Evolutionary conservation across 2,329 filamentous ascomycete genomes (phyloP), one percentile per base, ranked within the genome.

Genomic region (Cryphonectria carpinicola): DNA sequence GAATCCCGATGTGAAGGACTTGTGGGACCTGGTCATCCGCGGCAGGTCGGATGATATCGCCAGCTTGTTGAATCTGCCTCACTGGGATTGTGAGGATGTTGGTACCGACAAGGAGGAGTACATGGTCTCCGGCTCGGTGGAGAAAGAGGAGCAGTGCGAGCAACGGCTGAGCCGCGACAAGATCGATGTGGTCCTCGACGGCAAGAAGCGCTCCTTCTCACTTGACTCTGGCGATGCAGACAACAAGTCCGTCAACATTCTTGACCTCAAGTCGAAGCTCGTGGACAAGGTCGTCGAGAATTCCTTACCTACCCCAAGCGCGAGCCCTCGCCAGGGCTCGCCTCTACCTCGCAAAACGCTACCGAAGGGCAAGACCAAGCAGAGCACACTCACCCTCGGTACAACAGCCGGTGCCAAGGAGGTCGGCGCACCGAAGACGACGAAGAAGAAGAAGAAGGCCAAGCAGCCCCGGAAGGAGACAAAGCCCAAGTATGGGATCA

Each of bases 1-100:
- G 60, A 92, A 93, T 28, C 90, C 89, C 74, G 94, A 98, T 71
- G 91, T 98, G 73, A 95, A 95, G 78, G 92, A 97, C 73, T 94
- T 93, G 77, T 99, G 95, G 92, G 96, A 99, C 80, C 82, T 98
- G 72, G 89, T 98, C 25, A 92, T 99, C 49, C 90, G 90, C 74
- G 95, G 94, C 28, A 92, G 92, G 76, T 96, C 93, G 78, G 96
- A 99, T 79, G 90, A 94, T 74, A 92, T 99, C 54, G 96, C 96
- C 28, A 87, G 86, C 65, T 84, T 94, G 54, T 92, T 90, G 22
- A 88, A 88, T 32, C 80, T 92, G 37, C 88, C 89, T 5, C 86
- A 79, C 22, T 90, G 87, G 85, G 71, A 72, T n/a, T 70, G 69
- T 43, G 85, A 91, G 74, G 86, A 87, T 28, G 80, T 84, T 54